These are phyloP conservation scores for Chernovozyma sophiae-reginae DNA, from an alignment of 1,139 yeast species.

Conservation along the genomic window DNA sequence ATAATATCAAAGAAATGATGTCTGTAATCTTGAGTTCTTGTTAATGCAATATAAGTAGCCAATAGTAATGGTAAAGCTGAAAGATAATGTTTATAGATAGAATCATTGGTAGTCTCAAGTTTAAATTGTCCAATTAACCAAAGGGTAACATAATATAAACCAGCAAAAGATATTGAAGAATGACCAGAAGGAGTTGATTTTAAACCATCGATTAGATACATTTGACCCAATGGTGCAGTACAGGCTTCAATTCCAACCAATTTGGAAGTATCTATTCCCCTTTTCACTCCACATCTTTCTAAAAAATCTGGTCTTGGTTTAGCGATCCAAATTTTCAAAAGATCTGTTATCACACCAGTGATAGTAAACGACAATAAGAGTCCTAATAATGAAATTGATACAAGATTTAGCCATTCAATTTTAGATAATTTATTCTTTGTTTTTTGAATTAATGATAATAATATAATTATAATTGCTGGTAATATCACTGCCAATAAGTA, in stretches of 20 bases:
- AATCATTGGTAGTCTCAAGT: conserved; percentile 6
- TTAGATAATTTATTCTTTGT: conserved; percentile 2
- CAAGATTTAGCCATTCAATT: conserved; percentile 5
- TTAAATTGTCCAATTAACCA: conserved; percentile 41
- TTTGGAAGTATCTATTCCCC: conserved; percentile 24
- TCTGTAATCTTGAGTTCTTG: conserved; percentile 41
- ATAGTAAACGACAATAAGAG: conserved; percentile 45
- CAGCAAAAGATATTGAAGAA: conserved; percentile 40
- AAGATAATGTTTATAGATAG: conserved; percentile 1
- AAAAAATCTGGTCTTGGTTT: conserved; percentile 46
- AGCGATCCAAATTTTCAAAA: conserved; percentile 44
- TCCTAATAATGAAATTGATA: conserved; percentile 41
- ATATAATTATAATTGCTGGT: conserved; percentile 12
- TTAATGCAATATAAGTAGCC: conserved; percentile 34
- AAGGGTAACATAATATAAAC: conserved; percentile 33
- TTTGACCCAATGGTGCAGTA: conserved; percentile 34
- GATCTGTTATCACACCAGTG: conserved; percentile 27
- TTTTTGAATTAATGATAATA: conserved; percentile 8
- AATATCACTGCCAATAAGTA: conserved; percentile 13
- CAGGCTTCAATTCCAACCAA: conserved; percentile 38
- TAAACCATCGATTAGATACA: conserved; percentile 37
- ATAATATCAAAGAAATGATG: conserved; percentile 42
- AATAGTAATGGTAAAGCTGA: conserved; percentile 23
- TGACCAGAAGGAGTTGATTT: conserved; percentile 48
- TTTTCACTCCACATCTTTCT: conserved; percentile 35